Evolutionary conservation across 345 rosid species (phyloP).

Genomic region (Salix caprea): DNA sequence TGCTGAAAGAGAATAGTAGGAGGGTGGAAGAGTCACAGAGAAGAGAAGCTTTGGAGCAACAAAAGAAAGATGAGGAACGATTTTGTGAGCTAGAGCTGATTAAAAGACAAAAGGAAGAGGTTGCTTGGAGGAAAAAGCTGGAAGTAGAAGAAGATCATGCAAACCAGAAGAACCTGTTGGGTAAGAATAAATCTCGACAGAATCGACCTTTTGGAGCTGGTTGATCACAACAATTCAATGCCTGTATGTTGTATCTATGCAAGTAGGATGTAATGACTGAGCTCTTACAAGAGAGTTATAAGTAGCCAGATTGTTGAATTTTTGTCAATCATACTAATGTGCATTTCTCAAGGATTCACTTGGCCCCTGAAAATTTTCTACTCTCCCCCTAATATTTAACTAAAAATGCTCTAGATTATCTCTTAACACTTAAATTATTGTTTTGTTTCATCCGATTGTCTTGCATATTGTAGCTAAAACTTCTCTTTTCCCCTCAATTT

Average conservation of each 20-base stretch:
- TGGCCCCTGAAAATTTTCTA: neutral
- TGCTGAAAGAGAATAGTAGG: constrained; percentile 81
- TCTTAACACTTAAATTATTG: neutral
- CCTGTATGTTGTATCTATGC: neutral
- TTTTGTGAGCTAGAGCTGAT: constrained; percentile 66
- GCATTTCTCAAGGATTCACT: too few relatives aligned
- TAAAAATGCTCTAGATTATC: neutral
- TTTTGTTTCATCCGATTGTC: neutral
- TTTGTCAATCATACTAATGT: neutral
- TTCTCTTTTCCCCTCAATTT: neutral
- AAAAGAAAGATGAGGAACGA: constrained; percentile 79
- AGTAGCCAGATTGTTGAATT: neutral
- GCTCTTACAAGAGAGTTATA: neutral
- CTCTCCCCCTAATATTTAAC: neutral
- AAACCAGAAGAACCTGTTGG: constrained; percentile 32
- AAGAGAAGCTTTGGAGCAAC: constrained; percentile 76
- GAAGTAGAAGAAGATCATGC: constrained; percentile 61
- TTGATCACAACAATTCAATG: constrained; percentile 3
- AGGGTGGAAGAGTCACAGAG: constrained; percentile 81
- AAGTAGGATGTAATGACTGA: neutral
- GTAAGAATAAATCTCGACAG: constrained; percentile 47
- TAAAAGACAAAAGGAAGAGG: constrained; percentile 78
- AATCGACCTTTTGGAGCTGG: constrained; percentile 45
- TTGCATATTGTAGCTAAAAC: neutral
- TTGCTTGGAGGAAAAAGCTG: constrained; percentile 58